These are phyloP conservation scores for Aspergillus glaucus DNA, from an alignment of 2,329 filamentous ascomycete genomes.

Conservation along the genomic window DNA sequence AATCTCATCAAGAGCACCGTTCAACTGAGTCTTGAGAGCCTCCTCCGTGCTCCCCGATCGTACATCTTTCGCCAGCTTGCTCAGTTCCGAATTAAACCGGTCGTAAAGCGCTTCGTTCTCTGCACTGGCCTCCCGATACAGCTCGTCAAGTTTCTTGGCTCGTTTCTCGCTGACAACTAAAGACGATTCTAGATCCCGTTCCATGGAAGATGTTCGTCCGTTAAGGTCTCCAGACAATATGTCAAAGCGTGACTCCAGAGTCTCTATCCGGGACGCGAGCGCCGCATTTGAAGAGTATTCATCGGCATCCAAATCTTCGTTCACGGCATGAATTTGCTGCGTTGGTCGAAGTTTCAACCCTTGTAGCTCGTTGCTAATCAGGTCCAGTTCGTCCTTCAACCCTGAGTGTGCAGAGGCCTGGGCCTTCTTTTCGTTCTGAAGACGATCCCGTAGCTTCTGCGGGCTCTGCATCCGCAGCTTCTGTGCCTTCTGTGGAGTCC, in stretches of 20 bases:
- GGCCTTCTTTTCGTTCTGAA: slow-evolving; percentile 72
- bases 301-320: slow-evolving; percentile 16
- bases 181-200: slow-evolving; percentile 64
- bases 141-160: slow-evolving; percentile 73
- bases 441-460: slow-evolving; percentile 68
- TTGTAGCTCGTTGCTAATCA: slow-evolving; percentile 75
- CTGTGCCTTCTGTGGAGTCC: slow-evolving; percentile 59
- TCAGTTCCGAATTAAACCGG: slow-evolving; percentile 84
- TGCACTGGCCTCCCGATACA: slow-evolving; percentile 79
- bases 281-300: slow-evolving; percentile 12
- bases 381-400: slow-evolving; percentile 68
- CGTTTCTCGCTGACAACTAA: slow-evolving; percentile 71
- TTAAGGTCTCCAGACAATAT: slow-evolving; percentile 53
- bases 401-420: slow-evolving; percentile 64
- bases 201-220: slow-evolving; percentile 57
- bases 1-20: slow-evolving; percentile 70
- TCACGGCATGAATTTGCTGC: slow-evolving; percentile 28
- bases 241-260: slow-evolving; percentile 63
- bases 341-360: slow-evolving; percentile 27
- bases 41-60: slow-evolving; percentile 72
- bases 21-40: slow-evolving; percentile 65
- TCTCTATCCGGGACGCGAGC: slow-evolving; percentile 49
- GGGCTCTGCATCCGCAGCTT: slow-evolving; percentile 62
- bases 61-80: slow-evolving; percentile 71
- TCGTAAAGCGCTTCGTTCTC: slow-evolving; percentile 93